Conservation (phyloP, 208 protist genomes). For the Novymonas esmeraldas region DNA sequence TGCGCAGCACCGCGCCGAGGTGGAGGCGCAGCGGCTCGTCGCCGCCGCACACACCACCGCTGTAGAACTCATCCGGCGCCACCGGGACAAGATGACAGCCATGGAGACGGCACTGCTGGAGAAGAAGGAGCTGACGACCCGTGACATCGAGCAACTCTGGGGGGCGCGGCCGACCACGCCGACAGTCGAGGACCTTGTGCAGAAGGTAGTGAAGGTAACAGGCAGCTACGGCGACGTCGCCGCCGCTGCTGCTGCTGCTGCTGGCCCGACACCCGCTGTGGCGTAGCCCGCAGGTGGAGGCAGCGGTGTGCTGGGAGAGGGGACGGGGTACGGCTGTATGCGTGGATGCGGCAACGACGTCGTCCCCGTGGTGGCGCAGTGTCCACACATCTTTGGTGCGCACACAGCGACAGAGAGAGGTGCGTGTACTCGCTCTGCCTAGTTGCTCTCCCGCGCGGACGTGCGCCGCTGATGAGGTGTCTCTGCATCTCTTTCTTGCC, state of each 20-base stretch:
- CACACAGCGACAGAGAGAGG: too few relatives aligned
- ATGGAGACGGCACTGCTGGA: constrained; percentile 64
- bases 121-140: constrained; percentile 81
- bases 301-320: too few relatives aligned
- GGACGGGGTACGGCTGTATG: too few relatives aligned
- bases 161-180: constrained; percentile 71
- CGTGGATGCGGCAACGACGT: too few relatives aligned
- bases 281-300: too few relatives aligned
- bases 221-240: constrained; percentile 12
- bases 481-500: not conserved
- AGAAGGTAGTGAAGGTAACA: constrained; percentile 18
- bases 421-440: too few relatives aligned
- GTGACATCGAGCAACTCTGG: constrained; percentile 74
- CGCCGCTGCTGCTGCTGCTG: constrained; percentile 8
- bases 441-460: too few relatives aligned
- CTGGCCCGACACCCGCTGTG: too few relatives aligned
- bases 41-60: constrained; percentile 67
- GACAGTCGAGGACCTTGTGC: constrained; percentile 60
- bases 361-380: too few relatives aligned
- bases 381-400: too few relatives aligned
- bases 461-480: too few relatives aligned
- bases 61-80: constrained; percentile 44
- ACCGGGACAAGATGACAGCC: constrained; percentile 62
- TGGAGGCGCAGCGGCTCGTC: constrained; percentile 72
- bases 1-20: constrained; percentile 76